phyloP scores from a whole-genome alignment of 345 rosid genomes.

The Psidium guajava region DNA sequence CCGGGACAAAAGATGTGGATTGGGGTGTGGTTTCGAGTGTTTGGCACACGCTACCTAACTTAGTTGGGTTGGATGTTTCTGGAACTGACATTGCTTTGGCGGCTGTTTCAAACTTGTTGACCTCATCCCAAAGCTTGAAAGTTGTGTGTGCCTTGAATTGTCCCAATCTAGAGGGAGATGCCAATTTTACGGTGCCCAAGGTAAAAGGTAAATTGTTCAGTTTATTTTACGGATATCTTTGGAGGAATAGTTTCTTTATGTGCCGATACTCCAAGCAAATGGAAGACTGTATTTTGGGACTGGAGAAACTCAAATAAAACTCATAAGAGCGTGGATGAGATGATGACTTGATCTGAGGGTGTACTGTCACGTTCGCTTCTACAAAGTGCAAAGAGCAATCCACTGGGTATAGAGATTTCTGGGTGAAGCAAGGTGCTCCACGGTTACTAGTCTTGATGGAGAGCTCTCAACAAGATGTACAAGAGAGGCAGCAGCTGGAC shows the following conservation, averaged over 20 bases:
- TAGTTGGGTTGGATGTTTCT: slow-evolving; percentile 66
- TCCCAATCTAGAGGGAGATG: slow-evolving; percentile 42
- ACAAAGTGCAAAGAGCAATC: slow-evolving; percentile 55
- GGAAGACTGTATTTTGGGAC: slow-evolving; percentile 29
- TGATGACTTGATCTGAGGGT: slow-evolving; percentile 68
- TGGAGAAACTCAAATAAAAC: slow-evolving; percentile 36
- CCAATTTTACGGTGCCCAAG: slow-evolving; percentile 25
- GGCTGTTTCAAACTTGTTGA: slow-evolving; percentile 47
- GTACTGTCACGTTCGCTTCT: slow-evolving; percentile 55
- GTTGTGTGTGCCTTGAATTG: slow-evolving; percentile 78
- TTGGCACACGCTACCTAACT: slow-evolving; percentile 60
- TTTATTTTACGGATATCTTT: slow-evolving; percentile 41
- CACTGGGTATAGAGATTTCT: slow-evolving; percentile 58
- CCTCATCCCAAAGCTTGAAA: slow-evolving; percentile 51
- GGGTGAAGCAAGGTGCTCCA: slow-evolving; percentile 78
- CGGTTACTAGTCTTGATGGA: slow-evolving; percentile 62
- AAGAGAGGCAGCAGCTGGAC: slow-evolving; percentile 89
- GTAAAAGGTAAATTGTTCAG: slow-evolving; percentile 46
- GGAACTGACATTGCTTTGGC: slow-evolving; percentile 57
- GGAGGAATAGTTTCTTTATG: slow-evolving; percentile 47
- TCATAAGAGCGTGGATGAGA: slow-evolving; percentile 33
- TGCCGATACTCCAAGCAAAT: slow-evolving; percentile 26
- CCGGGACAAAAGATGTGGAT: slow-evolving; percentile 62
- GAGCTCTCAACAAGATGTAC: slow-evolving; percentile 77
- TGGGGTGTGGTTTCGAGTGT: slow-evolving; percentile 46